Percentiles rank a stretch among this genome's conserved stretches.
Evolutionary conservation across 2,329 filamentous ascomycete species (phyloP).

Genomic region (Erysiphe pulchra): DNA sequence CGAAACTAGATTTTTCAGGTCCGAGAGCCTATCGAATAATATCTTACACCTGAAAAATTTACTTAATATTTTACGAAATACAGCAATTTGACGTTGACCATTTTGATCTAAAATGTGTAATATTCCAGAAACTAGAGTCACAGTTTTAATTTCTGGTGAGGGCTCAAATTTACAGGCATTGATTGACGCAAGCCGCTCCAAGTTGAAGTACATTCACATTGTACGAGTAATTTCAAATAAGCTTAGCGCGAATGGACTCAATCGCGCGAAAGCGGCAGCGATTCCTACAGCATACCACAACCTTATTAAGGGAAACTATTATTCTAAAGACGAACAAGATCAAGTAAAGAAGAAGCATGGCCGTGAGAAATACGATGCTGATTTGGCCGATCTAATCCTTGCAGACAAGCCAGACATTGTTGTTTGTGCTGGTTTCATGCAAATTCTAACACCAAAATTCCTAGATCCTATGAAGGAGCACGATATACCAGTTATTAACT

Average conservation of each 20-base stretch:
- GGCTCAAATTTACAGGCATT: constrained; percentile 50
- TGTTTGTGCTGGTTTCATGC: constrained; percentile 46
- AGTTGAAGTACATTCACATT: constrained; percentile 20
- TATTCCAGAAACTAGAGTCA: constrained; percentile 16
- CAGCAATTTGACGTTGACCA: neutral
- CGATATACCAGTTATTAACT: constrained; percentile 35
- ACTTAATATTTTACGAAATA: too few relatives aligned
- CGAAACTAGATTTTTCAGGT: too few relatives aligned
- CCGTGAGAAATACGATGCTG: constrained; percentile 37
- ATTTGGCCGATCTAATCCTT: constrained; percentile 34
- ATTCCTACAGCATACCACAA: constrained; percentile 44
- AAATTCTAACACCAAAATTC: constrained; percentile 36
- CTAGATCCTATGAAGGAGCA: constrained; percentile 29
- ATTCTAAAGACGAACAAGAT: constrained; percentile 13
- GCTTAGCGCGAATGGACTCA: constrained; percentile 36
- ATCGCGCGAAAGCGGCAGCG: constrained; percentile 27
- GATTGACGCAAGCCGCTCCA: constrained; percentile 17
- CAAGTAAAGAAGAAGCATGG: constrained; percentile 20
- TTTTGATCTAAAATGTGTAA: neutral
- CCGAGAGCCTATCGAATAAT: neutral
- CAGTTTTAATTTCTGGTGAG: constrained; percentile 38
- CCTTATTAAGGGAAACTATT: constrained; percentile 25
- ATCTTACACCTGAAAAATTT: neutral
- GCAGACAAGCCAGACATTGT: constrained; percentile 27
- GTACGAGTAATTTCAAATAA: constrained; percentile 40